A percentile compares a stretch with the other conserved stretches of the same genome.
Evolutionary conservation across 176 grass and related monocot genomes (phyloP).

Genomic region (Ampelocalamus luodianensis): DNA sequence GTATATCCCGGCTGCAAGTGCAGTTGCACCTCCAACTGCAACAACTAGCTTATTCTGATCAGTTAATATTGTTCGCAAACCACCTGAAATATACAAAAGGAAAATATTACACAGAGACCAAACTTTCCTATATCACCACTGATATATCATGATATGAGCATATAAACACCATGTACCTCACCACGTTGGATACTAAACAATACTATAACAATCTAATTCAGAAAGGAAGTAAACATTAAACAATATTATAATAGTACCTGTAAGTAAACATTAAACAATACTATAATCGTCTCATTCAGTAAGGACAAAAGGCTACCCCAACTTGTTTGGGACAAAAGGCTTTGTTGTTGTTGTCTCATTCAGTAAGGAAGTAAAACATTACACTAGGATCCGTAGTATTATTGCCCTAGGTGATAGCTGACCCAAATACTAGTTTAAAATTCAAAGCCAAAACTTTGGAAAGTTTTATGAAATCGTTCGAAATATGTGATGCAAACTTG

Average conservation of each 20-base stretch:
- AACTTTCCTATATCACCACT: background rate
- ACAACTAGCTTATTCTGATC: constrained; percentile 93
- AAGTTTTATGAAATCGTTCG: background rate
- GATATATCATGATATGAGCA: constrained; percentile 35
- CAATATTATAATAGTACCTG: background rate
- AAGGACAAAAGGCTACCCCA: too few relatives aligned
- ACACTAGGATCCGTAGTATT: background rate
- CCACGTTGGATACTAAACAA: constrained; percentile 10
- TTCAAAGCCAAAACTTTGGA: constrained; percentile 17
- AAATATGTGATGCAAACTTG: background rate
- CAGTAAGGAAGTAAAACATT: background rate
- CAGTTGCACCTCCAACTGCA: constrained; percentile 82
- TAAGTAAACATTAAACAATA: background rate
- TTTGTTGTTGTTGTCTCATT: too few relatives aligned
- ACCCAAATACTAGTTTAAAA: constrained; percentile 22
- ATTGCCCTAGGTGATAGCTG: background rate
- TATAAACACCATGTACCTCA: constrained; percentile 27
- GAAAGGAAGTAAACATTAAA: background rate
- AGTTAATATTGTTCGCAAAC: constrained; percentile 84
- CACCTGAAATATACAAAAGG: constrained; percentile 53
- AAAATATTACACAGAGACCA: constrained; percentile 25
- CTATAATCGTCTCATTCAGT: background rate
- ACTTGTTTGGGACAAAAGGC: too few relatives aligned
- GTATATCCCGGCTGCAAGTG: constrained; percentile 88
- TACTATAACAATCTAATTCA: background rate